phyloP scores from a whole-genome alignment of 2,329 filamentous ascomycete species.

The Epichloe aotearoae region DNA sequence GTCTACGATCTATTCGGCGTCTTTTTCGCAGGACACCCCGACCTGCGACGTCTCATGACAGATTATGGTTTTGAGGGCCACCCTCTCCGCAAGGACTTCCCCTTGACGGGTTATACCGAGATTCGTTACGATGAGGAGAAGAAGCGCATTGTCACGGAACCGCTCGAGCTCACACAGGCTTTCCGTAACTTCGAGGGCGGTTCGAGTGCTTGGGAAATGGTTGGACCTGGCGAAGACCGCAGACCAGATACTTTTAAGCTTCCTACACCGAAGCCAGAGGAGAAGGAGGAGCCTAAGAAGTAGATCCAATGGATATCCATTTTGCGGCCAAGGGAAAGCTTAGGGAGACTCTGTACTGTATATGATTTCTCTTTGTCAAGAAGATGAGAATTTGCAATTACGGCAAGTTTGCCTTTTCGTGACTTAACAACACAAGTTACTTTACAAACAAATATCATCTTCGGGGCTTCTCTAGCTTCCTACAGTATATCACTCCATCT shows the following conservation, averaged over 20 bases:
- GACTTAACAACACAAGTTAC: neutral
- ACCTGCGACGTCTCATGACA: conserved; percentile 95
- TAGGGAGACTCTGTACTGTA: conserved; percentile 6
- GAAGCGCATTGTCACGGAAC: conserved; percentile 98
- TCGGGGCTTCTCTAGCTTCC: neutral
- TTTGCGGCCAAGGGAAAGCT: neutral
- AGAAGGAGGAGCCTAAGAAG: conserved; percentile 86
- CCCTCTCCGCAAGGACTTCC: conserved; percentile 94
- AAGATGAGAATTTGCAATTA: conserved; percentile 1
- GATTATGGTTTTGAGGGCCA: conserved; percentile 99
- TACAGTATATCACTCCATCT: neutral
- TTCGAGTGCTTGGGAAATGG: conserved; percentile 54
- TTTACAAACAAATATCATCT: neutral
- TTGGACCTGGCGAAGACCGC: conserved; percentile 57
- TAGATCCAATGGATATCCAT: conserved; percentile 29
- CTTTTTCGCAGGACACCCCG: conserved; percentile 90
- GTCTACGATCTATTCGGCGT: conserved; percentile 96
- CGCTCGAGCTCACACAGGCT: conserved; percentile 91
- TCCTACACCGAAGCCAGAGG: conserved; percentile 88
- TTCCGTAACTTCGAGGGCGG: conserved; percentile 98
- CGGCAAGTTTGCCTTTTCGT: neutral
- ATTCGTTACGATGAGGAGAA: conserved; percentile 98
- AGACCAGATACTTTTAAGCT: conserved; percentile 86
- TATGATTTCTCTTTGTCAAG: conserved; percentile 3
- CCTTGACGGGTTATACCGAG: conserved; percentile 94